Evolutionary conservation across 225 moss, liverwort and hornwort genomes (phyloP), one percentile per base, ranked within the genome.

Genomic region (Marchantia polymorpha): DNA sequence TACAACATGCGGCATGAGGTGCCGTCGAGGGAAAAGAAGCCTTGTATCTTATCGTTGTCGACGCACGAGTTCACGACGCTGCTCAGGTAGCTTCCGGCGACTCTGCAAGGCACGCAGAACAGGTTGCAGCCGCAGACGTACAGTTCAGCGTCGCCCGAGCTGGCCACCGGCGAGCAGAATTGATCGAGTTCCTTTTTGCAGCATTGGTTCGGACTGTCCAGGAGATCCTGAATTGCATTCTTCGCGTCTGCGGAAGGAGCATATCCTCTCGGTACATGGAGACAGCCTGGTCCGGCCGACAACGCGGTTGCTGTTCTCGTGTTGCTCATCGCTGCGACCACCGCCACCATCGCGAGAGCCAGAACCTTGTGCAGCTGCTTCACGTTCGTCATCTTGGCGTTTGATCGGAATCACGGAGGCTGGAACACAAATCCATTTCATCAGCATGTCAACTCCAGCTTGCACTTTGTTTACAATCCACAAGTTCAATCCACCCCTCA

Each of bases 51-150:
- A 51, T 23, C 54, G 53, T 73, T 73, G 8, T 15, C 0, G 27
- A 26, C 51, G 27, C 73, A 73, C 26, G 29, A 23, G 15, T 55
- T 50, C 4, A 23, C 27, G 54, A 73, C 73, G 11, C 26, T 25
- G 53, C n/a, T 52, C 16, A 73, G 52, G 27, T 73, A 73, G 26
- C 73, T 52, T 54, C 73, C 73, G 14, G 73, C 73, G 17, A 73
- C 73, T 11, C 53, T 50, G 73, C 73, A 73, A 73, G 73, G 73
- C 53, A 73, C 16, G 29, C 73, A 73, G 29, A 52, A 73, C 15
- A 23, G 53, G 51, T 12, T 26, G 15, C 73, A 73, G 13, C 73
- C 73, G 29, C 73, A 73, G 8, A 73, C 73, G 52, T 25, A 53
- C 16, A 53, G 26, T 26, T 73, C 73, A 55, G 73, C 73, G 54